Evolutionary conservation across 257 asterid genomes (phyloP).

Genomic region (Solanum raphanifolium): DNA sequence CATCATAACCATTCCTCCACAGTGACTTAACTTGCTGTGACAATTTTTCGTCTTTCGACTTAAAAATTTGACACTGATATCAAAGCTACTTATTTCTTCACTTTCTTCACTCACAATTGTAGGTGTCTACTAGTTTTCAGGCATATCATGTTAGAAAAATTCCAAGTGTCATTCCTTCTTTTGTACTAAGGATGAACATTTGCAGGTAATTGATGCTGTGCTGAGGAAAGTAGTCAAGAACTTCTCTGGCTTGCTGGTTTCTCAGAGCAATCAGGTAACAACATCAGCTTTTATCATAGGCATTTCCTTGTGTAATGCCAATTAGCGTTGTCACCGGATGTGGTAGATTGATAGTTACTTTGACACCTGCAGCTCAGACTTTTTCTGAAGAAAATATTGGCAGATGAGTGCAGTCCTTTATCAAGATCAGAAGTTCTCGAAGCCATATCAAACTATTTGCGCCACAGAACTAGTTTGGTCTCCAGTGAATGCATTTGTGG

Average conservation of each 20-base stretch:
- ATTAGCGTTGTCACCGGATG: background rate
- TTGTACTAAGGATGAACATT: background rate
- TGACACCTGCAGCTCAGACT: slow-evolving; percentile 50
- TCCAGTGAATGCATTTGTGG: slow-evolving; percentile 72
- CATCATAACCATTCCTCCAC: background rate
- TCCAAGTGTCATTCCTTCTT: background rate
- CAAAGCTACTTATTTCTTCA: background rate
- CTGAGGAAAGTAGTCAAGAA: slow-evolving; percentile 68
- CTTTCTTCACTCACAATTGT: background rate
- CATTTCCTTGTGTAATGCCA: background rate
- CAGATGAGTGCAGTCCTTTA: slow-evolving; percentile 29
- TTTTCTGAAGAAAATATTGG: slow-evolving; percentile 49
- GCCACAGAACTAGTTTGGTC: slow-evolving; percentile 45
- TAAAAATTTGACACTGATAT: background rate
- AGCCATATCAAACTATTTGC: slow-evolving; percentile 55
- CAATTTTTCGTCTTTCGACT: background rate
- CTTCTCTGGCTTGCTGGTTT: slow-evolving; percentile 52
- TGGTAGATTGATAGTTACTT: slow-evolving; percentile 4
- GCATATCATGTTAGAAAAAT: background rate
- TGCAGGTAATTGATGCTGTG: slow-evolving; percentile 61
- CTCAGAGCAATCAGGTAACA: slow-evolving; percentile 76
- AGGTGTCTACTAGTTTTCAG: background rate
- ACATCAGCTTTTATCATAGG: background rate
- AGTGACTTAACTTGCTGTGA: background rate
- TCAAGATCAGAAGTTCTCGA: slow-evolving; percentile 50